These are phyloP conservation scores for Esteya vermicola DNA, from an alignment of 2,329 filamentous ascomycete species.

Conservation along the genomic window DNA sequence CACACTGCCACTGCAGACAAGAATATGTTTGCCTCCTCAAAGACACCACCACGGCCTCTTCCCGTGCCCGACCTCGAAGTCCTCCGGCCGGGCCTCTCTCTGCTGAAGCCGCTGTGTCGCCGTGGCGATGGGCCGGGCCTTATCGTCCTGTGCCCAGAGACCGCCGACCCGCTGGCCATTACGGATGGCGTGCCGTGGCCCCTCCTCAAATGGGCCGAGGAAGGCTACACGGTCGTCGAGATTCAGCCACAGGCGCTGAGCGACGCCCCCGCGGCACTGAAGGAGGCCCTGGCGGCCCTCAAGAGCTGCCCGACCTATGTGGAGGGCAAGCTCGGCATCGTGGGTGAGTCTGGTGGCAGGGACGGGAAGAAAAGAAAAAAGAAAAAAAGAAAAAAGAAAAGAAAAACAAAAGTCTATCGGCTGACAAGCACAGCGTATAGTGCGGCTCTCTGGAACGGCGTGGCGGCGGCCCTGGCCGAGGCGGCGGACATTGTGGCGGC, in stretches of 20 bases:
- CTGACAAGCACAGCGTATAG: conserved; percentile 8
- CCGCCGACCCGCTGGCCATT: conserved; percentile 2
- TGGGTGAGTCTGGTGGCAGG: conserved; percentile 19
- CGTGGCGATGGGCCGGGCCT: conserved; percentile 4
- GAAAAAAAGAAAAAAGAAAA: too few species aligned
- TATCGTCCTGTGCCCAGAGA: conserved; percentile 1
- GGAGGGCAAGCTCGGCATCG: conserved; percentile 23
- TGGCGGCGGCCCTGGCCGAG: neutral
- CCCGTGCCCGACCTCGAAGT: neutral
- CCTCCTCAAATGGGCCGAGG: conserved; percentile 55
- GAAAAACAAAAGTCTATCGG: neutral
- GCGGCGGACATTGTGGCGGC: conserved; percentile 6
- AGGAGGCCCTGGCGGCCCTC: conserved; percentile 7
- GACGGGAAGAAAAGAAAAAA: too few species aligned
- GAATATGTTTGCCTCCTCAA: conserved; percentile 2
- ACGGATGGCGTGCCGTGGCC: conserved; percentile 17
- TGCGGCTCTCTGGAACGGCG: conserved; percentile 12
- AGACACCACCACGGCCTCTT: neutral
- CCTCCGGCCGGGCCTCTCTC: neutral
- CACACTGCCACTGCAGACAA: too few species aligned
- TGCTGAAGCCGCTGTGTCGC: conserved; percentile 4
- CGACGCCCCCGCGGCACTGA: conserved; percentile 20
- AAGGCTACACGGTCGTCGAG: conserved; percentile 50
- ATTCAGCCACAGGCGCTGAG: conserved; percentile 20
- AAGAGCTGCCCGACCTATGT: conserved; percentile 15